Conservation (phyloP, 2,329 filamentous ascomycete genomes). For the Exophiala sideris region DNA sequence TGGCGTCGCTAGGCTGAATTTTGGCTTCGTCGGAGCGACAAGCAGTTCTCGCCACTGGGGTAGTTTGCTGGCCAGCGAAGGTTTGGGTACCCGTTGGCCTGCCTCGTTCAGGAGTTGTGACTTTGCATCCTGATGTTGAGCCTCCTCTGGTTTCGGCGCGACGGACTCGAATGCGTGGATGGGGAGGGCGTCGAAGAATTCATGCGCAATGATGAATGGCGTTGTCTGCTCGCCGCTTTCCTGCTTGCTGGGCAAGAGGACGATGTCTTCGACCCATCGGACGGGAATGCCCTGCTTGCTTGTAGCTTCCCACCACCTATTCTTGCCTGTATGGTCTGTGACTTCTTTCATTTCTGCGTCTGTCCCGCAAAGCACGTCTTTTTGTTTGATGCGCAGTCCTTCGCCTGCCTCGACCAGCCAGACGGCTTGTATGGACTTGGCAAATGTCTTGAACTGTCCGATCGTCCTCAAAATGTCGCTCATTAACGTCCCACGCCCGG, state of each 20-base stretch:
- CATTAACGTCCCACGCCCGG: slow-evolving; percentile 93
- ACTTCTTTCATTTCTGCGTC: slow-evolving; percentile 67
- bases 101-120: slow-evolving; percentile 47
- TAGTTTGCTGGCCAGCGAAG: slow-evolving; percentile 39
- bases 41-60: slow-evolving; percentile 80
- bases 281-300: slow-evolving; percentile 71
- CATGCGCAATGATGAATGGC: slow-evolving; percentile 93
- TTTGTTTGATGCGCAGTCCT: slow-evolving; percentile 72
- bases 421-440: slow-evolving; percentile 74
- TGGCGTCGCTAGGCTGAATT: slow-evolving; percentile 54
- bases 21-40: slow-evolving; percentile 64
- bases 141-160: slow-evolving; percentile 44
- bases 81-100: slow-evolving; percentile 39
- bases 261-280: slow-evolving; percentile 80
- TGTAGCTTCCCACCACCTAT: slow-evolving; percentile 64
- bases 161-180: slow-evolving; percentile 92
- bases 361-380: slow-evolving; percentile 73
- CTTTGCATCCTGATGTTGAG: slow-evolving; percentile 34
- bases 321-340: slow-evolving; percentile 18
- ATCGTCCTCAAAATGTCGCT: slow-evolving; percentile 90
- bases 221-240: slow-evolving; percentile 59
- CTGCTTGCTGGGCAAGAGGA: slow-evolving; percentile 70
- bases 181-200: slow-evolving; percentile 97
- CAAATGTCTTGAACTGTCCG: slow-evolving; percentile 74
- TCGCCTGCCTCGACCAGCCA: slow-evolving; percentile 94